Percentiles rank a stretch among this genome's conserved stretches.
Conservation (phyloP, 2,329 filamentous ascomycete genomes). For the Emmonsia crescens region DNA sequence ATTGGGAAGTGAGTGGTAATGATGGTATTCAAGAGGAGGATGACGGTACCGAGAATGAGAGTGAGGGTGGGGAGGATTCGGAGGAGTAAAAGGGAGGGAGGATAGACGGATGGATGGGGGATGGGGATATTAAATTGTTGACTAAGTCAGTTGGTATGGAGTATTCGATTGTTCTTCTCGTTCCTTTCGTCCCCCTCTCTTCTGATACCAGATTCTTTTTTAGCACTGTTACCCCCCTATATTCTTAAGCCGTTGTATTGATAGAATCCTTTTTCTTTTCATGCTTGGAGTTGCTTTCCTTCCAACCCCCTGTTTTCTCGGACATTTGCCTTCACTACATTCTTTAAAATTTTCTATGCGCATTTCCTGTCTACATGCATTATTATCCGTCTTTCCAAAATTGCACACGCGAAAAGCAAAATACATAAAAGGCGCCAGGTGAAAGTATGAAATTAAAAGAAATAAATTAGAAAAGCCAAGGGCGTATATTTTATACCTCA, state of each 20-base stretch:
- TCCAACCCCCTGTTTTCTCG: background rate
- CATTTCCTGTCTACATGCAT: background rate
- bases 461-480: background rate
- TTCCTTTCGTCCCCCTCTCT: background rate
- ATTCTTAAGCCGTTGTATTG: background rate
- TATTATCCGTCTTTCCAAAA: background rate
- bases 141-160: background rate
- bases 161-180: background rate
- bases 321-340: background rate
- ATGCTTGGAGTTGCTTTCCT: background rate
- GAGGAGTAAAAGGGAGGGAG: background rate
- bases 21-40: background rate
- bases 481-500: background rate
- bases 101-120: background rate
- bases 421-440: background rate
- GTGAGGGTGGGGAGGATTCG: background rate
- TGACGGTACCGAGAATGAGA: background rate
- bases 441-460: background rate
- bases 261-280: background rate
- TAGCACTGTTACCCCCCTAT: background rate
- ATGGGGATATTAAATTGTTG: background rate
- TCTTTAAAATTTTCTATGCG: background rate
- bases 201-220: background rate
- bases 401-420: background rate
- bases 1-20: background rate